These are phyloP conservation scores for Oehlia diaphana DNA, from an alignment of 192 early-diverging fungal genomes.

Conservation along the genomic window DNA sequence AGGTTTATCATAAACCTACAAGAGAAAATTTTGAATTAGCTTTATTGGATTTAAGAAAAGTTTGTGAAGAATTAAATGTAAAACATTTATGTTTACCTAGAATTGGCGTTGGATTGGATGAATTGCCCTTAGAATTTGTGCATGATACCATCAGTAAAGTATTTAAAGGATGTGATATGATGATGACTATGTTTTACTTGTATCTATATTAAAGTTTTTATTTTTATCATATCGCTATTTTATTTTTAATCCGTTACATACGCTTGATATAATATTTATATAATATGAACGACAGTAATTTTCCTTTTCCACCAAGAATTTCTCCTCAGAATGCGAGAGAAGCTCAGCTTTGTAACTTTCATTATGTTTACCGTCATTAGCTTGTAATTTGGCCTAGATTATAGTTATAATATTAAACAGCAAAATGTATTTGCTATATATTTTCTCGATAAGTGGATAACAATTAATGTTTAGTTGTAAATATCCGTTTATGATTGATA, in stretches of 20 bases:
- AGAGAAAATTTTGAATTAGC: conserved; percentile 27
- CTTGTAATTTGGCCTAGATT: too few species aligned
- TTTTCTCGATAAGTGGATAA: too few species aligned
- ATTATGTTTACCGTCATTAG: not conserved
- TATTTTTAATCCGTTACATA: too few species aligned
- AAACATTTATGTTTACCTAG: conserved; percentile 32
- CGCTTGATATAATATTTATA: too few species aligned
- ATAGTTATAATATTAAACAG: too few species aligned
- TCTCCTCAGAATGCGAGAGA: too few species aligned
- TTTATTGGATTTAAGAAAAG: conserved; percentile 23
- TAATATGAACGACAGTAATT: too few species aligned
- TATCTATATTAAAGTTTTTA: not conserved
- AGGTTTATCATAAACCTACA: conserved; percentile 29
- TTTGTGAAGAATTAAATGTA: conserved; percentile 34
- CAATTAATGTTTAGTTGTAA: too few species aligned
- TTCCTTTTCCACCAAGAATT: too few species aligned
- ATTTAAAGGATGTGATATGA: conserved; percentile 27
- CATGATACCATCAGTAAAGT: not conserved
- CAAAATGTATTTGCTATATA: too few species aligned
- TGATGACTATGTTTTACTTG: conserved; percentile 33
- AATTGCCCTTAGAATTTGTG: conserved; percentile 27
- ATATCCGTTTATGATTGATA: too few species aligned
- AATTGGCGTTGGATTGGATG: conserved; percentile 27
- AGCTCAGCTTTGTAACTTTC: not conserved
- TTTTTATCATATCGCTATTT: too few species aligned